Evolutionary conservation across 306 rosid species (phyloP), one percentile per base, ranked within the genome.

Genomic region (Psophocarpus tetragonolobus): DNA sequence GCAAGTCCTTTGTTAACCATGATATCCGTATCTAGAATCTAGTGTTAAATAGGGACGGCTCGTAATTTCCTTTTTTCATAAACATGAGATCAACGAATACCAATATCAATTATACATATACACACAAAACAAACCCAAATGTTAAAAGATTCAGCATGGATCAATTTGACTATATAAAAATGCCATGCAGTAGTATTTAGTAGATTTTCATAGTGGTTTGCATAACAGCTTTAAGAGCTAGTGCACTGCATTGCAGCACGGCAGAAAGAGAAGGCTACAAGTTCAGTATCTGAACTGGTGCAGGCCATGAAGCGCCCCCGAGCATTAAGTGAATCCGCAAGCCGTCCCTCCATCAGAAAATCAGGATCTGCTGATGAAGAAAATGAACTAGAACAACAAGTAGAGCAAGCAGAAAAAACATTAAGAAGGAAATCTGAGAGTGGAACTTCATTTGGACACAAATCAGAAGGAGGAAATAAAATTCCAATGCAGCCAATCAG

Each of bases 301-400:
- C 79, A 80, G 36, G 97, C 97, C 2, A 89, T 95, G 82, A 95
- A 86, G 82, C 93, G 97, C 45, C 99, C 99, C 2, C 86, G 97
- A 36, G 92, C 98, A 33, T 71, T 91, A 17, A 92, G 99, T 48
- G 97, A 92, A 80, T 95, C 99, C 4, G 79, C 67, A 58, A 86
- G 78, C 60, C 96, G 86, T 20, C 96, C 93, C 64, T 77, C 75
- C 11, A 23, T 82, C 26, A 86, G 87, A 88, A 86, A 83, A 75
- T 88, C 99, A 4, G 91, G 71, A 35, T 86, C 82, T 54, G 82
- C 70, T 1, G 67, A 63, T 58, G 84, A 87, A 26, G 85, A 77
- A 24, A 82, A 76, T 26, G 78, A 83, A 26, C 12, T 6, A 74
- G 82, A 85, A 21, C 83, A 72, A 17, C 84, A 75, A 29, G 77